Evolutionary conservation across 805 yeast species (phyloP).

Genomic region (Jamesozyma piceae): DNA sequence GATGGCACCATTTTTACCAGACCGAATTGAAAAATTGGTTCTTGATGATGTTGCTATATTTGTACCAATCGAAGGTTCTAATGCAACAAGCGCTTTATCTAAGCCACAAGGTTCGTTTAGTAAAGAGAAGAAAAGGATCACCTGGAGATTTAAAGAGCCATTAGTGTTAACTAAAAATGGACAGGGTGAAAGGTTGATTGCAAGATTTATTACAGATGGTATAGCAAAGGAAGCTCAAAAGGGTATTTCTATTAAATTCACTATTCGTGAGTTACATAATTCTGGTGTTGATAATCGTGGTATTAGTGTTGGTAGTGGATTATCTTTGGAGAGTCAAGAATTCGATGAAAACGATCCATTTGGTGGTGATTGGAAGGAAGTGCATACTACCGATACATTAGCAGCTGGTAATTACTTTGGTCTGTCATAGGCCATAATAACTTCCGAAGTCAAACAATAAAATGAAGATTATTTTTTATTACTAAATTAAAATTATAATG

Average conservation of each 20-base stretch:
- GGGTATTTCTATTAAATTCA: slow-evolving; percentile 65
- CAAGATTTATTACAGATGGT: slow-evolving; percentile 74
- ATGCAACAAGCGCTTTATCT: slow-evolving; percentile 66
- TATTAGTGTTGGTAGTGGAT: slow-evolving; percentile 39
- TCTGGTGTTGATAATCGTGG: slow-evolving; percentile 17
- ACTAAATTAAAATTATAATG: too few relatives aligned
- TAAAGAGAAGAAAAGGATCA: slow-evolving; percentile 73
- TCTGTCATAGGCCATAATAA: slow-evolving; percentile 14
- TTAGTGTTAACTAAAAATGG: slow-evolving; percentile 29
- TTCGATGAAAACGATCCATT: slow-evolving; percentile 34
- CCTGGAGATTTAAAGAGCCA: slow-evolving; percentile 61
- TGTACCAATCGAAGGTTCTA: slow-evolving; percentile 55
- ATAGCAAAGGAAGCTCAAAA: slow-evolving; percentile 60
- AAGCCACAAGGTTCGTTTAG: slow-evolving; percentile 90
- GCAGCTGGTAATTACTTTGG: slow-evolving; percentile 34
- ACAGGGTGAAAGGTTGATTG: slow-evolving; percentile 62
- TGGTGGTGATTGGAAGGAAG: slow-evolving; percentile 30
- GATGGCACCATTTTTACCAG: slow-evolving; percentile 30
- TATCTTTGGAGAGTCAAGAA: slow-evolving; percentile 33
- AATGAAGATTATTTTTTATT: too few relatives aligned
- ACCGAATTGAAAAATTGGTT: slow-evolving; percentile 26
- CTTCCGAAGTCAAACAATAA: too few relatives aligned
- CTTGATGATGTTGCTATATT: slow-evolving; percentile 34
- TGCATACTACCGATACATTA: slow-evolving; percentile 28
- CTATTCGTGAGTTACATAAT: slow-evolving; percentile 28